A percentile compares a stretch with the other conserved stretches of the same genome.
These are phyloP conservation scores for Xylariaceae sp. DNA, from an alignment of 2,329 filamentous ascomycete genomes.

Conservation along the genomic window DNA sequence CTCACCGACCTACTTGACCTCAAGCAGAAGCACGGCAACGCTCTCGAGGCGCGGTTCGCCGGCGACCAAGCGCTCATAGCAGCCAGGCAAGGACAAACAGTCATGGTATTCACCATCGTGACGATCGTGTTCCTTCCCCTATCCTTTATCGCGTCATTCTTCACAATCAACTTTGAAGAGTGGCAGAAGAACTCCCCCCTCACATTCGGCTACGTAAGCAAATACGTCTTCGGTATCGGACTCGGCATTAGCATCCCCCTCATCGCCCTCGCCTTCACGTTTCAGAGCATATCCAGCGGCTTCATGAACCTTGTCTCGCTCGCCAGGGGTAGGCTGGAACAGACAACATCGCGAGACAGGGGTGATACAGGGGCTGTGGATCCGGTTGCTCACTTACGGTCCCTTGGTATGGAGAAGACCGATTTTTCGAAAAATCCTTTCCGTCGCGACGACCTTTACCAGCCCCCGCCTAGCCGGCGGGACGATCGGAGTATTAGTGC, in stretches of 20 bases:
- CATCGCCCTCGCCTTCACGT: slow-evolving; percentile 36
- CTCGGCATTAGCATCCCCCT: slow-evolving; percentile 37
- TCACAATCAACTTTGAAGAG: slow-evolving; percentile 41
- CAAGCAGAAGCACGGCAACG: slow-evolving; percentile 66
- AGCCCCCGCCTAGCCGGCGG: slow-evolving; percentile 4
- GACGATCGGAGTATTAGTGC: neutral
- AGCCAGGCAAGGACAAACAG: slow-evolving; percentile 43
- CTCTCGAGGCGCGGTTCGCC: slow-evolving; percentile 58
- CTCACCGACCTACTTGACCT: slow-evolving; percentile 60
- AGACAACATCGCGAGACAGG: neutral
- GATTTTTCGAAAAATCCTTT: slow-evolving; percentile 13
- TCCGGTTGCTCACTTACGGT: neutral
- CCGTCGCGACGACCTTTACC: slow-evolving; percentile 15
- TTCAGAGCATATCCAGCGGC: slow-evolving; percentile 32
- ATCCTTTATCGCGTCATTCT: slow-evolving; percentile 40
- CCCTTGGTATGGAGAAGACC: slow-evolving; percentile 3
- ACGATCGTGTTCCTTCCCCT: slow-evolving; percentile 43
- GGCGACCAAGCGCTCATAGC: slow-evolving; percentile 57
- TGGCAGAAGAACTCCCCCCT: slow-evolving; percentile 38
- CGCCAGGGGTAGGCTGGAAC: slow-evolving; percentile 1
- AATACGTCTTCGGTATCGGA: slow-evolving; percentile 47
- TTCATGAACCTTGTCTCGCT: slow-evolving; percentile 9
- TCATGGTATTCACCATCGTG: slow-evolving; percentile 43
- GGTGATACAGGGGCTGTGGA: neutral
- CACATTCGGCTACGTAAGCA: slow-evolving; percentile 45